phyloP scores from a whole-genome alignment of 768 basidiomycete species.

The Leccinellum albellum region DNA sequence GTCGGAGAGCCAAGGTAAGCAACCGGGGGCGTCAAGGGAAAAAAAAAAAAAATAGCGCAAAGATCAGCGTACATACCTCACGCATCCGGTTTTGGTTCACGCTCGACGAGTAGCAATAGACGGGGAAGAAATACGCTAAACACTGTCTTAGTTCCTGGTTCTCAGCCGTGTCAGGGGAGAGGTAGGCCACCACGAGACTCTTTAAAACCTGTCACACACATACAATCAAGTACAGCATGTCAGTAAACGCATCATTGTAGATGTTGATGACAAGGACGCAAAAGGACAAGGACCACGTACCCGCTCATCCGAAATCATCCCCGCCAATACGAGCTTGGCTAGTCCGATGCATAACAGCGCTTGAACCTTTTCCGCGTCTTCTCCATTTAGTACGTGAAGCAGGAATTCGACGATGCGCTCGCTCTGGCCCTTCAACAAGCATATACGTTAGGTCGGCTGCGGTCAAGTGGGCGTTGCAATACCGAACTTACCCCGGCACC shows the following conservation, averaged over 20 bases:
- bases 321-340: slow-evolving; percentile 80
- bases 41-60: too few species aligned
- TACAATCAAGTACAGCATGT: not conserved
- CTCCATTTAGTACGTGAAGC: slow-evolving; percentile 45
- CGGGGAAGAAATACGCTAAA: slow-evolving; percentile 80
- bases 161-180: slow-evolving; percentile 74
- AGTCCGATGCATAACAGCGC: slow-evolving; percentile 75
- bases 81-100: slow-evolving; percentile 72
- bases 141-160: slow-evolving; percentile 87
- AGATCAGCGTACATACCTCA: slow-evolving; percentile 29
- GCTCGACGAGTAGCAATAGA: slow-evolving; percentile 79
- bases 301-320: slow-evolving; percentile 67
- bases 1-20: not conserved
- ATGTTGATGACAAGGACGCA: not conserved
- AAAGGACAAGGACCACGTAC: slow-evolving; percentile 38
- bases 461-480: not conserved
- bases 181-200: slow-evolving; percentile 55
- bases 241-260: not conserved
- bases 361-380: slow-evolving; percentile 61
- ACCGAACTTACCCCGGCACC: slow-evolving; percentile 29
- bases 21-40: not conserved
- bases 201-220: slow-evolving; percentile 38
- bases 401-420: slow-evolving; percentile 68
- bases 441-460: not conserved
- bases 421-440: slow-evolving; percentile 27